A percentile compares a stretch with the other conserved stretches of the same genome.
These are phyloP conservation scores for Neofusicoccum cordaticola DNA, from an alignment of 2,329 filamentous ascomycete genomes.

Conservation along the genomic window DNA sequence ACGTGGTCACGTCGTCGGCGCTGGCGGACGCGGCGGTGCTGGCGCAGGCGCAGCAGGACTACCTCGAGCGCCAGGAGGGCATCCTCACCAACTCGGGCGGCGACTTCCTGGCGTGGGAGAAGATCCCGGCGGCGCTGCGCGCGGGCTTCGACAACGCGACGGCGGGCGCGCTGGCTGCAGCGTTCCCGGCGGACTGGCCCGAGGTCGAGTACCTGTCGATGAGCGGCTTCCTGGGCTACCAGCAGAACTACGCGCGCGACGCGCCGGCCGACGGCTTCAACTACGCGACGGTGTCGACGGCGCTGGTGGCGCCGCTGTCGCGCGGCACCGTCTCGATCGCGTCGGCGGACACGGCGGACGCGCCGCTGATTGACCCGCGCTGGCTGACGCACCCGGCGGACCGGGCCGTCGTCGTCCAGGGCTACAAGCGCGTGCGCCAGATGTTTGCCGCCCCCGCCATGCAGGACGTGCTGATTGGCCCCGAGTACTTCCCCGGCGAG, in stretches of 20 bases:
- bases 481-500: slow-evolving; percentile 56
- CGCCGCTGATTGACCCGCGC: slow-evolving; percentile 50
- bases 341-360: slow-evolving; percentile 50
- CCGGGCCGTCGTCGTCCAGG: slow-evolving; percentile 30
- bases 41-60: slow-evolving; percentile 16
- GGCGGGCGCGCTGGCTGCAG: slow-evolving; percentile 4
- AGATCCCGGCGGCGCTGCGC: not conserved
- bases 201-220: slow-evolving; percentile 20
- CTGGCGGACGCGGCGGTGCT: slow-evolving; percentile 1
- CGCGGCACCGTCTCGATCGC: slow-evolving; percentile 54
- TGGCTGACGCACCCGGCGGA: slow-evolving; percentile 35
- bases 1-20: slow-evolving; percentile 20
- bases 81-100: slow-evolving; percentile 22
- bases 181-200: slow-evolving; percentile 22
- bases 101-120: slow-evolving; percentile 21
- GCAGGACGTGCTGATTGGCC: slow-evolving; percentile 45
- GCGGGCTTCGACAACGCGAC: too few species aligned
- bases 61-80: slow-evolving; percentile 18
- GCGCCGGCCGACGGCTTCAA: slow-evolving; percentile 23
- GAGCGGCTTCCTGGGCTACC: not conserved
- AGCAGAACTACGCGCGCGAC: slow-evolving; percentile 17
- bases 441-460: slow-evolving; percentile 24
- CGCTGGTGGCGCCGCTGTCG: slow-evolving; percentile 46
- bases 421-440: slow-evolving; percentile 30
- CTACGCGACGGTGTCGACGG: slow-evolving; percentile 25